Percentiles rank a stretch among this genome's conserved stretches.
These are phyloP conservation scores for Aureobasidium sp. DNA, from an alignment of 2,329 filamentous ascomycete species.

Conservation along the genomic window DNA sequence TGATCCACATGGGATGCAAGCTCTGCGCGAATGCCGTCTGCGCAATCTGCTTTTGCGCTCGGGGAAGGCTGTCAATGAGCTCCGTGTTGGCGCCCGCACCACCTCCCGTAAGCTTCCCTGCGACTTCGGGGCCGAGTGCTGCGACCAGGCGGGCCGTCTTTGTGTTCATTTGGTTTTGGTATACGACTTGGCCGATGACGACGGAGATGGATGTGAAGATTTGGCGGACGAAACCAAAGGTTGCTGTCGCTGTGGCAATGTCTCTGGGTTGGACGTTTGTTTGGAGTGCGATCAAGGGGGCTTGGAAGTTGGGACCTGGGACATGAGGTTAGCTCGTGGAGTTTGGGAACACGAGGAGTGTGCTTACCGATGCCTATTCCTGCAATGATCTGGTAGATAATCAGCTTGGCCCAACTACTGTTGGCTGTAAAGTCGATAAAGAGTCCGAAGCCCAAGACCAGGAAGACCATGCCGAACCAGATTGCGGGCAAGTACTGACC, in stretches of 20 bases:
- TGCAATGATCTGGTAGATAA: slow-evolving; percentile 50
- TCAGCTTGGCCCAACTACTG: slow-evolving; percentile 30
- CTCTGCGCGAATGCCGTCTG: slow-evolving; percentile 35
- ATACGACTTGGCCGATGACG: slow-evolving; percentile 63
- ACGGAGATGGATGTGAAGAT: slow-evolving; percentile 57
- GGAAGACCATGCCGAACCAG: slow-evolving; percentile 37
- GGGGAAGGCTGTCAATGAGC: slow-evolving; percentile 45
- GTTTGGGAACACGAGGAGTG: background rate
- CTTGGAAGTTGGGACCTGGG: slow-evolving; percentile 53
- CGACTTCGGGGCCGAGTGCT: slow-evolving; percentile 44
- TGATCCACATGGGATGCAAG: slow-evolving; percentile 41
- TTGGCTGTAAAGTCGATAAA: slow-evolving; percentile 29
- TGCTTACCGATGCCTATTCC: slow-evolving; percentile 47
- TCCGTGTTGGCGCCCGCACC: slow-evolving; percentile 53
- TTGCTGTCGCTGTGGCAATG: slow-evolving; percentile 55
- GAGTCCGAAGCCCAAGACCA: slow-evolving; percentile 31
- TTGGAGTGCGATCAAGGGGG: slow-evolving; percentile 57
- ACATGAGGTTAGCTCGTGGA: background rate
- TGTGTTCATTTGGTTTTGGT: slow-evolving; percentile 61
- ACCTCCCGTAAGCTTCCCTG: slow-evolving; percentile 46
- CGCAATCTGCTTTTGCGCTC: slow-evolving; percentile 35
- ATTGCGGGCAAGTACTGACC: slow-evolving; percentile 43
- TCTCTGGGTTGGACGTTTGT: slow-evolving; percentile 50
- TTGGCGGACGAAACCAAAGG: slow-evolving; percentile 57
- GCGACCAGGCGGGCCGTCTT: slow-evolving; percentile 41